These are phyloP conservation scores for Metschnikowia proteae DNA, from an alignment of 805 yeast species.

Conservation along the genomic window DNA sequence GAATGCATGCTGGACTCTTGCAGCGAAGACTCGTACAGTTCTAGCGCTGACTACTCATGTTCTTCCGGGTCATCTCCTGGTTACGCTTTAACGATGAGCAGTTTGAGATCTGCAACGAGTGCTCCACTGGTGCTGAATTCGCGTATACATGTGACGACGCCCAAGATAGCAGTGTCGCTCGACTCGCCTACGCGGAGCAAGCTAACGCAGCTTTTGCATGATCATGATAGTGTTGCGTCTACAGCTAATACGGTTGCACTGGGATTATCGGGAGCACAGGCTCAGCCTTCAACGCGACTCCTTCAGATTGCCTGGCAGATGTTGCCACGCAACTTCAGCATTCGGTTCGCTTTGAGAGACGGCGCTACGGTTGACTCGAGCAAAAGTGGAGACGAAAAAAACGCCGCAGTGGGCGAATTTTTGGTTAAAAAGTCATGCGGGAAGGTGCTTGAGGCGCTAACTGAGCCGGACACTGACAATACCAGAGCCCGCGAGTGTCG, in stretches of 20 bases:
- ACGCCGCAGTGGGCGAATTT: not conserved
- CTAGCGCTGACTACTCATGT: slow-evolving; percentile 1
- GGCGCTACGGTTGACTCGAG: not conserved
- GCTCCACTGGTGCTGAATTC: slow-evolving; percentile 4
- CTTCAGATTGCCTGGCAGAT: slow-evolving; percentile 4
- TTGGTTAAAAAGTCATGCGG: not conserved
- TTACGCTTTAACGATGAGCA: not conserved
- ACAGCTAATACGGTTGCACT: not conserved
- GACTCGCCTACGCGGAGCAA: slow-evolving; percentile 2
- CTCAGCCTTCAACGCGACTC: not conserved
- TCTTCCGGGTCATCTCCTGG: not conserved
- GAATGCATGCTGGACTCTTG: slow-evolving; percentile 3
- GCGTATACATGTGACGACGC: not conserved
- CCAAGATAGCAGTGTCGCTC: not conserved
- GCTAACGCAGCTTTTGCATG: slow-evolving; percentile 1
- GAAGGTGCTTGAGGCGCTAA: not conserved
- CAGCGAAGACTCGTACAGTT: slow-evolving; percentile 5
- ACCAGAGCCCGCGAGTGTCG: slow-evolving; percentile 15
- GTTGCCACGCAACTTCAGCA: slow-evolving; percentile 1
- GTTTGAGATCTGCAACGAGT: not conserved
- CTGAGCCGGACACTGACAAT: not conserved
- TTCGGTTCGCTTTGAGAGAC: not conserved
- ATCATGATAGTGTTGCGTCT: not conserved
- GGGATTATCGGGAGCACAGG: not conserved
- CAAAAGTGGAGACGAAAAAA: not conserved